Evolutionary conservation across 495 filamentous ascomycete genomes (phyloP).

Genomic region (Xylaria telfairii): DNA sequence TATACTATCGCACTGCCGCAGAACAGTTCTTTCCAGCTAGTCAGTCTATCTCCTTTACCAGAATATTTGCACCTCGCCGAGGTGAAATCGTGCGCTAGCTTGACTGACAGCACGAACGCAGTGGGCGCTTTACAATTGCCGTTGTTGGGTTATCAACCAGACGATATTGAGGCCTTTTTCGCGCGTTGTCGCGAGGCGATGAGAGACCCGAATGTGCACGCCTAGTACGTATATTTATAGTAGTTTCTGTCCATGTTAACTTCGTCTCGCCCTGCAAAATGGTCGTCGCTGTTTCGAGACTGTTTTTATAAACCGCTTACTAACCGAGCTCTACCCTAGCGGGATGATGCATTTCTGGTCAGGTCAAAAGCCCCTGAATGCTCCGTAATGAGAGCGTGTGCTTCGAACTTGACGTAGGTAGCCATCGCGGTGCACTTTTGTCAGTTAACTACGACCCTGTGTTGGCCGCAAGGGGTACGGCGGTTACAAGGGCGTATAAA

Average conservation of each 20-base stretch:
- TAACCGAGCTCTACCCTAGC: slow-evolving; percentile 4
- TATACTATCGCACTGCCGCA: slow-evolving; percentile 41
- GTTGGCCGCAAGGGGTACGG: not conserved
- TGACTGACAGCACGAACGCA: slow-evolving; percentile 18
- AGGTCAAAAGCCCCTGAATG: slow-evolving; percentile 25
- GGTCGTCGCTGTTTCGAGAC: not conserved
- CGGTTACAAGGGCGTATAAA: not conserved
- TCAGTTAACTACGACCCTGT: not conserved
- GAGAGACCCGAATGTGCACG: slow-evolving; percentile 57
- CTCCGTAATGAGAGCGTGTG: not conserved
- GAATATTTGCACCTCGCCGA: slow-evolving; percentile 37
- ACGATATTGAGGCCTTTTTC: slow-evolving; percentile 61
- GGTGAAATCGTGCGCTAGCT: slow-evolving; percentile 25
- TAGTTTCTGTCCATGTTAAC: not conserved
- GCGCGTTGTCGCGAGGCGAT: slow-evolving; percentile 53
- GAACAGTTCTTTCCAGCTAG: slow-evolving; percentile 47
- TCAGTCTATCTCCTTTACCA: not conserved
- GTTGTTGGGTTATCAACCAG: slow-evolving; percentile 56
- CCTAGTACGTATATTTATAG: slow-evolving; percentile 40
- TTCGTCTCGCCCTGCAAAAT: not conserved
- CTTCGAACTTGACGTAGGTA: not conserved
- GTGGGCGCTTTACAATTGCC: slow-evolving; percentile 52
- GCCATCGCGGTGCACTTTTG: not conserved
- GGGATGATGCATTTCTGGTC: slow-evolving; percentile 33
- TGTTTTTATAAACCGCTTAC: not conserved